Base-by-base conservation (phyloP, 352 stramenopile genomes). In the Phytophthora sp. region DNA sequence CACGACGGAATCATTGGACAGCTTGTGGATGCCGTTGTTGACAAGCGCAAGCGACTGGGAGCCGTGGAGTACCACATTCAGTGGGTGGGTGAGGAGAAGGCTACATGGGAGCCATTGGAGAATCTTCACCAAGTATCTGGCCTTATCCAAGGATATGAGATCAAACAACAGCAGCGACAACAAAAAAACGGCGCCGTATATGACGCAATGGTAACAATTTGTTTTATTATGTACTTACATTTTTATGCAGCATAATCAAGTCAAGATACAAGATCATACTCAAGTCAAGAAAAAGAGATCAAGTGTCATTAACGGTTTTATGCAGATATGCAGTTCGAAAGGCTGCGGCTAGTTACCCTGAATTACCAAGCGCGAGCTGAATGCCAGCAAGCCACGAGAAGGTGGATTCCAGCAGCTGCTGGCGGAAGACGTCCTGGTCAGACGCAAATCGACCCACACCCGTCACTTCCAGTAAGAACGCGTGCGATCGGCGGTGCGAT, bases 61-160 rank as follows among this genome's bases (percentile, higher is more conserved):
- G 3, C 3, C 11, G 15, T 44, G 21, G 27, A 51, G 27, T 48
- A 57, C 44, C 44, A 15, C 10, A 23, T 49, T 24, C 11, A 4
- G 41, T 57, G 49, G n/a, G 49, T 57, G 26, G n/a, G 49, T 57
- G 35, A 57, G 11, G 35, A 46, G 11, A 50, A 57, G 17, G 18
- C 20, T 12, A 37, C 32, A 11, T n/a, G n/a, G n/a, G n/a, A n/a
- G n/a, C n/a, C n/a, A n/a, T 45, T 31, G 32, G 39, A 52, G 12
- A 45, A 60, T 20, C 30, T 52, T 13, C 52, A 51, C 8, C 41
- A 60, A 60, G 50, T 60, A 18, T 18, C 20, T 3, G 41, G 52
- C 4, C 31, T 45, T 20, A 42, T 50, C 2, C 28, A 35, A 52
- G 39, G 11, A 8, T 51, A 37, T 17, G 31, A 53, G 32, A 23